Base-by-base conservation (phyloP, 2,329 filamentous ascomycete genomes). In the Pseudocercospora fijiensis region DNA sequence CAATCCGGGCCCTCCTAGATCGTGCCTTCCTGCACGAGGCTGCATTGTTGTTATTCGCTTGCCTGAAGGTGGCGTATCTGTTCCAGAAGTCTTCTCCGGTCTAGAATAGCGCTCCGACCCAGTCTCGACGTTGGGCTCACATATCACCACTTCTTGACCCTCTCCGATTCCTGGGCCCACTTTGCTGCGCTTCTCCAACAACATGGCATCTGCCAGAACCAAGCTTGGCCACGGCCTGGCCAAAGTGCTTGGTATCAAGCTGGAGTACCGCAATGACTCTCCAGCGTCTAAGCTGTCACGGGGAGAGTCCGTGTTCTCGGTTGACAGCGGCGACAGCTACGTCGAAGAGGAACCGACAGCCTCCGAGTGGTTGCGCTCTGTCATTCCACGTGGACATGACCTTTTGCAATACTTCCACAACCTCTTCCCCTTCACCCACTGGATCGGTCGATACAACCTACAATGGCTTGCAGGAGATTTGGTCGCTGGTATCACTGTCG, bases 391-490 rank as follows among this genome's bases (percentile, higher is more conserved):
- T 0, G 76, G 80, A 7, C 67, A 75, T 0, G 83, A 90, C 37
- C 60, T 88, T 3, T 56, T 76, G 4, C 70, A 79, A 2, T 99
- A 97, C 74, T 61, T 88, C 63, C 79, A 82, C 68, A 89, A 85
- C 13, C 80, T 98, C 1, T 96, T 99, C 70, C 95, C 95, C 0
- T 98, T 97, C 74, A 76, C 90, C 4, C 83, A 86, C n/a, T 99
- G 95, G 95, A 94, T 98, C 62, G 78, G 81, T 10, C 86, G 88
- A 70, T 99, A 99, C 80, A 99, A 99, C 75, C 10, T 88, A 3
- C 88, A 92, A 80, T 99, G 95, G 95, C 78, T 97, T 5, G 77
- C 87, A 16, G 95, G 95, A 72, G 95, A 99, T 79, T 78, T 98
- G 53, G 88, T 98, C 62, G 94, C 95, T 64, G 94, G 90, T 80